Base-by-base conservation (phyloP, 192 early-diverging fungal genomes). In the Coemansia asiatica region DNA sequence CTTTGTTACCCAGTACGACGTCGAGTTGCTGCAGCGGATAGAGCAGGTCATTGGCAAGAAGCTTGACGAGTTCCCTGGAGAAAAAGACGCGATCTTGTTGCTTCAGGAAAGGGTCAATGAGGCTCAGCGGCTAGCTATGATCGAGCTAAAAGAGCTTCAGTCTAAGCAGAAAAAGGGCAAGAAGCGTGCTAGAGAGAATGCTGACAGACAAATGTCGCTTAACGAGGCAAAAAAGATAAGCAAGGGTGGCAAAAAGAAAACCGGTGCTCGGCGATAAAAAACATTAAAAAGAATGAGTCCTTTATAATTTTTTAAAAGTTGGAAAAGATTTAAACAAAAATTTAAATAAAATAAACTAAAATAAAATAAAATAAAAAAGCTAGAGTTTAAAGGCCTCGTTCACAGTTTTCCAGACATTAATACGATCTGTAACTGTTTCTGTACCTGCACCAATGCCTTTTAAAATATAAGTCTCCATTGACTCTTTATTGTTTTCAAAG, bases 41-140 rank as follows among this genome's bases (percentile, higher is more conserved):
- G 96, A 98, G 75, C 89, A 93, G 55, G 91, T 91, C 29, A 81
- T 98, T 61, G 85, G 85, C 44, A 94, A 90, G 68, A 95, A 97
- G 72, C 74, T 98, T 61, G 89, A 90, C 33, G 85, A 86, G 63
- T 97, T 92, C 68, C 92, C 92, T 25, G 63, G 87, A 18, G 90
- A 92, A 48, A 94, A 95, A 72, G 87, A 90, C 21, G 88, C 86
- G 6, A 91, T 97, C 26, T 64, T 98, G 85, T 35, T 97, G 68
- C 78, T 98, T 18, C 94, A 97, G 83, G 96, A 98, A 68, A 87
- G 96, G 27, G 96, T 98, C 4, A 75, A 84, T 18, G 96, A 98
- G 79, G 94, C 95, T 5, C 89, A 89, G 56, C 82, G 95, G 53
- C 89, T 92, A 40, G 95, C 94, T 9, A 89, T 88, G 47, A 82